A percentile compares a stretch with the other conserved stretches of the same genome.
Conservation (phyloP, 2,329 filamentous ascomycete species). For the Dactylellina cionopaga region DNA sequence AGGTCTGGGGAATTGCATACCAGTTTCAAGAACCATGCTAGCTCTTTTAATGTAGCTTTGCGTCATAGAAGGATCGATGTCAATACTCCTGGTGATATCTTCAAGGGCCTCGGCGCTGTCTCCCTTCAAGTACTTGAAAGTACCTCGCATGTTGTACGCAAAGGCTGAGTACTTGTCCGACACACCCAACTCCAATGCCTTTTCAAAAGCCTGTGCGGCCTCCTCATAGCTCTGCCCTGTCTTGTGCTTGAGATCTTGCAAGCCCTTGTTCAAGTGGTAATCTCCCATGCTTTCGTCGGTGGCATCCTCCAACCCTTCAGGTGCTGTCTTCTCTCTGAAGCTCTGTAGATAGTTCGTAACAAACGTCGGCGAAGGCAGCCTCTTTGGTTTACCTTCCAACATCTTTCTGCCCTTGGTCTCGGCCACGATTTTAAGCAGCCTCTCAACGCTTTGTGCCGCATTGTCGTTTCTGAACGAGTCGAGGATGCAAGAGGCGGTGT, state of each 20-base stretch:
- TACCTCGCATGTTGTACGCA: conserved; percentile 95
- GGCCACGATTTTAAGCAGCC: conserved; percentile 94
- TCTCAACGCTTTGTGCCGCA: conserved; percentile 88
- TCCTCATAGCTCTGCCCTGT: conserved; percentile 92
- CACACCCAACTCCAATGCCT: conserved; percentile 82
- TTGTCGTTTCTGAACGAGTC: conserved; percentile 93
- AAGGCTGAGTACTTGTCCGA: conserved; percentile 86
- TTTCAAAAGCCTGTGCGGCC: conserved; percentile 84
- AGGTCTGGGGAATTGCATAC: conserved; percentile 64
- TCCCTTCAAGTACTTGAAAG: conserved; percentile 90
- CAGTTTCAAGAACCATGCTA: conserved; percentile 95
- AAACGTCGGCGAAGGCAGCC: conserved; percentile 93
- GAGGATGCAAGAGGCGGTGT: conserved; percentile 98
- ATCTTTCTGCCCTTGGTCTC: conserved; percentile 93
- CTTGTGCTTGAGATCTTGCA: conserved; percentile 78
- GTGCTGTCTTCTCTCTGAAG: conserved; percentile 85
- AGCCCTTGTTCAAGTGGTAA: conserved; percentile 84
- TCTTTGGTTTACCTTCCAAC: conserved; percentile 79
- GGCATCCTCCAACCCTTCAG: conserved; percentile 83
- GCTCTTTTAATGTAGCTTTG: conserved; percentile 99
- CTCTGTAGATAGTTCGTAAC: conserved; percentile 99
- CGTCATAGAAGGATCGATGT: conserved; percentile 84
- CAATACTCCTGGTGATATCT: conserved; percentile 91
- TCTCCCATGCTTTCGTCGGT: conserved; percentile 82
- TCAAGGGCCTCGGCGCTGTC: conserved; percentile 83